Conservation (phyloP, 2,329 filamentous ascomycete species). For the Ascochyta fabae region DNA sequence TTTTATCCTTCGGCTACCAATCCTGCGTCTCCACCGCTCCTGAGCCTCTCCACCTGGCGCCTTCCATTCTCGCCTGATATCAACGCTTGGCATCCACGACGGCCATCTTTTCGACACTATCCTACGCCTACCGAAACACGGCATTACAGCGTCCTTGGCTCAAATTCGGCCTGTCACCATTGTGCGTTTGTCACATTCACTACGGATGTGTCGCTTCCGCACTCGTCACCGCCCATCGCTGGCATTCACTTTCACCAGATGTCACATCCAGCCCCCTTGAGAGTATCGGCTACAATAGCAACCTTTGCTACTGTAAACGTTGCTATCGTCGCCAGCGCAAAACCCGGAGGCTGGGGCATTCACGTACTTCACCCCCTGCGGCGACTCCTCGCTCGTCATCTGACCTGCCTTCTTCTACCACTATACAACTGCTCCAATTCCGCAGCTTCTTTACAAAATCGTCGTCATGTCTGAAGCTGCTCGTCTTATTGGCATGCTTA, state of each 20-base stretch:
- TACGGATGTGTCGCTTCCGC: not conserved
- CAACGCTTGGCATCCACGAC: not conserved
- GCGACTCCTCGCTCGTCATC: not conserved
- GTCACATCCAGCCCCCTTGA: not conserved
- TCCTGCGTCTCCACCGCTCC: not conserved
- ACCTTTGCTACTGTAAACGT: not conserved
- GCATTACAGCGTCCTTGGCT: not conserved
- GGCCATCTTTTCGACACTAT: not conserved
- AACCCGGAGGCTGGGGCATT: not conserved
- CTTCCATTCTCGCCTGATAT: constrained; percentile 2
- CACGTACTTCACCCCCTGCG: not conserved
- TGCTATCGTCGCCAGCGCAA: not conserved
- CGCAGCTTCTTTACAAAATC: not conserved
- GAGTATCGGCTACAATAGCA: not conserved
- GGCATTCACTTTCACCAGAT: constrained; percentile 25
- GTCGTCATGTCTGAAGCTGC: constrained; percentile 31
- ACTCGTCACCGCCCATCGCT: constrained; percentile 5
- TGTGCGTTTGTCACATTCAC: not conserved
- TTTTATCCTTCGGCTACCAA: not conserved
- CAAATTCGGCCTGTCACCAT: not conserved
- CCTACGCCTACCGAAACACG: not conserved
- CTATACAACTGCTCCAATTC: not conserved
- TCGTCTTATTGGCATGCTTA: constrained; percentile 33
- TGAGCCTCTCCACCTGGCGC: not conserved
- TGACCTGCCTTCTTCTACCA: not conserved